Conservation (phyloP, 2,329 filamentous ascomycete genomes). For the Fusarium odoratissimum region DNA sequence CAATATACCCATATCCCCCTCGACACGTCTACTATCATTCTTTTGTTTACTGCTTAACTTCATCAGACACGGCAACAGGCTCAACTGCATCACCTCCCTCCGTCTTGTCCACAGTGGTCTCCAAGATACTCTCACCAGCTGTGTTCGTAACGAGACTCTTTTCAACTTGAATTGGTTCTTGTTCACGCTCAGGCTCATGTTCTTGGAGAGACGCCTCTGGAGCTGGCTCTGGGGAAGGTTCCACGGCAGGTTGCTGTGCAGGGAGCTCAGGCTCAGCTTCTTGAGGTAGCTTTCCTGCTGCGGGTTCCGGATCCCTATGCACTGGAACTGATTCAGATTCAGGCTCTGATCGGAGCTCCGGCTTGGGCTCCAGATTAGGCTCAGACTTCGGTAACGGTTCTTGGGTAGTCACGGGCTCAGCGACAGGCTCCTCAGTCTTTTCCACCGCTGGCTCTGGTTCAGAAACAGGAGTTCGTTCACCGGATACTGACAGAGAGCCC, state of each 20-base stretch:
- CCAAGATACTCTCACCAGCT: constrained; percentile 58
- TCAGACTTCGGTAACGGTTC: constrained; percentile 10
- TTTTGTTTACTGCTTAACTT: constrained; percentile 45
- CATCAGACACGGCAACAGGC: constrained; percentile 52
- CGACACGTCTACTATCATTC: background rate
- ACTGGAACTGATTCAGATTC: constrained; percentile 29
- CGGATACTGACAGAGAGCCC: constrained; percentile 52
- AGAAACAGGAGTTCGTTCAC: constrained; percentile 24
- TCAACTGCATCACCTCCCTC: constrained; percentile 49
- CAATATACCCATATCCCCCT: constrained; percentile 4
- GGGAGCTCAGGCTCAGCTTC: constrained; percentile 24
- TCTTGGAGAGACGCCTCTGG: constrained; percentile 9
- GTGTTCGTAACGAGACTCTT: constrained; percentile 56
- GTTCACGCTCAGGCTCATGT: background rate
- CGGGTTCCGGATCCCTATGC: constrained; percentile 23
- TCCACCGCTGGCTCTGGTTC: constrained; percentile 25
- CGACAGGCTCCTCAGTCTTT: background rate
- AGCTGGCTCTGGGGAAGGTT: constrained; percentile 16
- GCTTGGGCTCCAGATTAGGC: constrained; percentile 19
- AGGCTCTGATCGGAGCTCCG: constrained; percentile 19
- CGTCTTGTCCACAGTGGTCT: constrained; percentile 52
- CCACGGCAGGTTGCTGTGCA: constrained; percentile 27
- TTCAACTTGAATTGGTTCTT: constrained; percentile 29
- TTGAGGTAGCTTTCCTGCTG: constrained; percentile 19
- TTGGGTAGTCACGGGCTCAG: constrained; percentile 1